Conservation (phyloP, 768 basidiomycete species). For the Termitomyces sp. region DNA sequence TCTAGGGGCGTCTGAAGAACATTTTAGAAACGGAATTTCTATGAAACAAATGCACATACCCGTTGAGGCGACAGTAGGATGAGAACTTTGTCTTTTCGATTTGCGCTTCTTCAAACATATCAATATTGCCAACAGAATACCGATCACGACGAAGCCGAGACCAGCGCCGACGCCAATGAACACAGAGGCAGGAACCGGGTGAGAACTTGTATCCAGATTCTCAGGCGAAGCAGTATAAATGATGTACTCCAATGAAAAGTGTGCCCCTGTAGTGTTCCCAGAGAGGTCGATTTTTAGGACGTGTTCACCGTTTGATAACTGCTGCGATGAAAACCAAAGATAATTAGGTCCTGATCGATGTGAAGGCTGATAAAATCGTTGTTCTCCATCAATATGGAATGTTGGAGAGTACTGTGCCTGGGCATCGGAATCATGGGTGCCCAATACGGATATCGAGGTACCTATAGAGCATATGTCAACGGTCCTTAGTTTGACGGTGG, state of each 20-base stretch:
- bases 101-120: constrained; percentile 1
- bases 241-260: not conserved
- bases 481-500: not conserved
- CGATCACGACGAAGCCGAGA: not conserved
- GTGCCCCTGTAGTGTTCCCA: not conserved
- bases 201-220: constrained; percentile 1
- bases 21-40: not conserved
- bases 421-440: not conserved
- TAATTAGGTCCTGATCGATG: not conserved
- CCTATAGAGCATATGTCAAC: not conserved
- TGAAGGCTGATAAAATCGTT: not conserved
- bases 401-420: not conserved
- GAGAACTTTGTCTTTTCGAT: not conserved
- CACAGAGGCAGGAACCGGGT: not conserved
- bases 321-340: constrained; percentile 1
- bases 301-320: not conserved
- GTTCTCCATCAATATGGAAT: not conserved
- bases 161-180: constrained; percentile 1
- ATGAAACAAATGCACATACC: not conserved
- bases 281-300: not conserved
- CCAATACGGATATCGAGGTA: not conserved
- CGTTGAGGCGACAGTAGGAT: not conserved
- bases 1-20: not conserved
- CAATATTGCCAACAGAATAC: not conserved
- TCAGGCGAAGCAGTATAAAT: not conserved